These are phyloP conservation scores for Olyra latifolia DNA, from an alignment of 176 grass and related monocot species.

Conservation along the genomic window DNA sequence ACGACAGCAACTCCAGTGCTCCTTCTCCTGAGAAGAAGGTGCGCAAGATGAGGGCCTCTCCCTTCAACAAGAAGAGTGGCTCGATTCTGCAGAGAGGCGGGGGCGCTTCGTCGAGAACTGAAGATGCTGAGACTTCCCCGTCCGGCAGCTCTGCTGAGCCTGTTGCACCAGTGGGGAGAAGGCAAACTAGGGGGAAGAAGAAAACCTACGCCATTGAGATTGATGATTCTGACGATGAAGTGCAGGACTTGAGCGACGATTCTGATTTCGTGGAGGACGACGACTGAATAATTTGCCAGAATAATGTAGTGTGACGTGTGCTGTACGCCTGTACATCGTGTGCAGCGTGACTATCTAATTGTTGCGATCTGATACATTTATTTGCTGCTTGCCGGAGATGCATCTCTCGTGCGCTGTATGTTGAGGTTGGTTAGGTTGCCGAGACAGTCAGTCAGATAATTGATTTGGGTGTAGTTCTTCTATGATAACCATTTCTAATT, in stretches of 20 bases:
- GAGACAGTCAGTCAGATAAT: background rate
- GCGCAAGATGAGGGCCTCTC: conserved; percentile 64
- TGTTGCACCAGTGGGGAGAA: conserved; percentile 36
- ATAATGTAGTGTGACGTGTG: background rate
- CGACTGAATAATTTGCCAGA: conserved; percentile 17
- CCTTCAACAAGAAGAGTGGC: conserved; percentile 80
- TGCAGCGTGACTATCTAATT: background rate
- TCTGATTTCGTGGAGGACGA: conserved; percentile 62
- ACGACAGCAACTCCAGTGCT: conserved; percentile 42
- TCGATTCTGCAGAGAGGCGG: conserved; percentile 36
- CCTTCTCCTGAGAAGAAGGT: conserved; percentile 69
- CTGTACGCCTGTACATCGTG: background rate
- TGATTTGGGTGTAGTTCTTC: background rate
- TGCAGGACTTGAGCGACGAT: conserved; percentile 41
- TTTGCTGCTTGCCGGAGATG: conserved; percentile 11
- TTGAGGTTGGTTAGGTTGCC: background rate
- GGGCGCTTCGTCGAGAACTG: conserved; percentile 14
- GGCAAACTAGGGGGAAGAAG: conserved; percentile 59
- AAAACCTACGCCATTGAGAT: background rate
- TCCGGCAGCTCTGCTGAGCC: conserved; percentile 38
- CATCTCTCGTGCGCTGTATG: conserved; percentile 40
- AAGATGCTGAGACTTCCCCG: conserved; percentile 21
- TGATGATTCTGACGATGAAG: conserved; percentile 49
- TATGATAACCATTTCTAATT: background rate
- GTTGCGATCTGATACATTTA: background rate